phyloP scores from a whole-genome alignment of 2,329 filamentous ascomycete genomes.

The Fusarium caatingaense region DNA sequence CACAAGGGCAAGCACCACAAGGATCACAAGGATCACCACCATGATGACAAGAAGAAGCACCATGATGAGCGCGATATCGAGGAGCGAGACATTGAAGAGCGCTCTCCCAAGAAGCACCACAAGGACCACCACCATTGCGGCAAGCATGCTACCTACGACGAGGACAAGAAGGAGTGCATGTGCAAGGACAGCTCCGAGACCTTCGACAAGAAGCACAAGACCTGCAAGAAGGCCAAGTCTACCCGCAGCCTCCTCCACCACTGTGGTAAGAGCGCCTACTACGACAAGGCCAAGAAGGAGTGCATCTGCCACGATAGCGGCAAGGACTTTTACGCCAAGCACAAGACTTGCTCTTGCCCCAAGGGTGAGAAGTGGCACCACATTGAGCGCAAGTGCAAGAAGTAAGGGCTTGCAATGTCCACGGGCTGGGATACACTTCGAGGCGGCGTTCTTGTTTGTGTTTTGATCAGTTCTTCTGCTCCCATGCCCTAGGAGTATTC shows the following conservation, averaged over 20 bases:
- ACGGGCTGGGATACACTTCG: not conserved
- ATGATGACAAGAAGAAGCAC: not conserved
- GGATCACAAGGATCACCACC: not conserved
- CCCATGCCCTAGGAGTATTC: not conserved
- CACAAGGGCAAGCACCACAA: not conserved
- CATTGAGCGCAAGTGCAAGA: constrained; percentile 21
- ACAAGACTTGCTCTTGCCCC: constrained; percentile 27
- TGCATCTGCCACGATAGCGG: constrained; percentile 25
- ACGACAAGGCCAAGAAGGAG: constrained; percentile 1
- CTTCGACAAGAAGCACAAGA: not conserved
- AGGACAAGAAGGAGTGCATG: not conserved
- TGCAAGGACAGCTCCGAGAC: not conserved
- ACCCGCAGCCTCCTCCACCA: constrained; percentile 14
- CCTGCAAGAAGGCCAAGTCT: not conserved
- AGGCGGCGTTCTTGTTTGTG: not conserved
- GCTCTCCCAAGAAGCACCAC: not conserved
- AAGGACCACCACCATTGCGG: not conserved
- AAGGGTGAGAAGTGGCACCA: constrained; percentile 34
- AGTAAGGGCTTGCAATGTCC: not conserved
- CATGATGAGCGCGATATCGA: not conserved
- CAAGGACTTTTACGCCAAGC: constrained; percentile 14
- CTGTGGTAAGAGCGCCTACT: constrained; percentile 20
- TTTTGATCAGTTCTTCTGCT: not conserved
- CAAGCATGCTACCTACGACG: not conserved
- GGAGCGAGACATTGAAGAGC: not conserved